Conservation (phyloP, 1,284 basidiomycete species). For the Fomes fomentarius region DNA sequence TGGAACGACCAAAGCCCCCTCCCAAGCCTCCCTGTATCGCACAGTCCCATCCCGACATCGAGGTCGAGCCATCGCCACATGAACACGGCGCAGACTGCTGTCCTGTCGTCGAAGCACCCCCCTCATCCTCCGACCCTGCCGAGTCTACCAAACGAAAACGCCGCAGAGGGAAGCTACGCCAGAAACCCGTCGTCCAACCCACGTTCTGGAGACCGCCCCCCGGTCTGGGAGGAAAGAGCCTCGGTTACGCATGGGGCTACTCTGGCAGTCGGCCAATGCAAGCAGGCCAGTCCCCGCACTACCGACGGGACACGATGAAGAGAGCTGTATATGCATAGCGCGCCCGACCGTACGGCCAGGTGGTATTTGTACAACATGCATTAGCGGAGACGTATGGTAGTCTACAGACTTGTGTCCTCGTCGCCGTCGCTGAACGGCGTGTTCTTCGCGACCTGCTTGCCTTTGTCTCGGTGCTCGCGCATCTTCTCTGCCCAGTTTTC, state of each 20-base stretch:
- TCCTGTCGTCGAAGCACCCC: slow-evolving; percentile 15
- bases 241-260: slow-evolving; percentile 39
- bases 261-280: slow-evolving; percentile 34
- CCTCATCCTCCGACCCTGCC: neutral
- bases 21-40: slow-evolving; percentile 11
- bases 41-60: slow-evolving; percentile 1
- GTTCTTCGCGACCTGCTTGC: slow-evolving; percentile 23
- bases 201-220: slow-evolving; percentile 35
- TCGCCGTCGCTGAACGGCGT: slow-evolving; percentile 4
- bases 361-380: neutral
- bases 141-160: slow-evolving; percentile 15
- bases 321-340: slow-evolving; percentile 21
- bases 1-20: slow-evolving; percentile 20
- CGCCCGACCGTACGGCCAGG: neutral
- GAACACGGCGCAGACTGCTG: slow-evolving; percentile 19
- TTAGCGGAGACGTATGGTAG: neutral
- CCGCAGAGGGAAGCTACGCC: slow-evolving; percentile 14
- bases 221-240: slow-evolving; percentile 34
- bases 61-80: slow-evolving; percentile 28
- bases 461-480: slow-evolving; percentile 35
- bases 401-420: slow-evolving; percentile 20
- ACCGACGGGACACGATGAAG: slow-evolving; percentile 36
- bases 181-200: slow-evolving; percentile 26
- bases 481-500: slow-evolving; percentile 34
- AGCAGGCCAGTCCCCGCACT: slow-evolving; percentile 19